Evolutionary conservation across 768 basidiomycete species (phyloP), one percentile per base, ranked within the genome.

Genomic region (Rhodotorula toruloides): DNA sequence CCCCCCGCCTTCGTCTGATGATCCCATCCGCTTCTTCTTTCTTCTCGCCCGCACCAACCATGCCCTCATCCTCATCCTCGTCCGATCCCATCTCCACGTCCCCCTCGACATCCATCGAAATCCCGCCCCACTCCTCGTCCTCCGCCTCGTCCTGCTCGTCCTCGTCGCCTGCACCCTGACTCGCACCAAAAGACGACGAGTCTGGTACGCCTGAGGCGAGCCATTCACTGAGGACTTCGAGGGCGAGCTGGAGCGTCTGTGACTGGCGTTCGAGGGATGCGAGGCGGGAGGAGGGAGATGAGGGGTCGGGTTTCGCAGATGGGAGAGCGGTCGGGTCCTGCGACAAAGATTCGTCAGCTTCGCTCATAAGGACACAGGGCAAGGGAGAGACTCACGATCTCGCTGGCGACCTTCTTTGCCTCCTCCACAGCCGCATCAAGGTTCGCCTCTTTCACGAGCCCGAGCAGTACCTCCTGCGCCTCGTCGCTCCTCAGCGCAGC

Each of bases 241-340:
- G 73, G 2, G 74, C 77, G 53, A 79, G 75, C 36, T 76, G 74
- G 8, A 79, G 68, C 13, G 79, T 79, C 65, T 71, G 75, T 29
- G 79, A 56, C 47, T 66, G 75, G 42, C 76, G 64, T 63, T 80
- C 79, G 49, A 77, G 76, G 12, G 74, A 60, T 31, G 76, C 76
- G 34, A 79, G 68, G 8, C 67, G 25, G 43, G 32, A 17, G 1
- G 55, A 46, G 17, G 61, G 62, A 3, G 70, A 60, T 17, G 42
- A 22, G 3, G 60, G 37, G 9, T 54, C 43, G 3, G 63, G 40
- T 22, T 32, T 16, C 9, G 54, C 46, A 0, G 59, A 27, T 11
- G 58, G 48, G 34, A 63, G 68, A 6, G 58, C 63, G 9, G 62
- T 60, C 29, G 65, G 64, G 54, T 66, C 65, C 69, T 65, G 60